Conservation (phyloP, 2,329 filamentous ascomycete genomes). For the Pseudopithomyces maydicus region DNA sequence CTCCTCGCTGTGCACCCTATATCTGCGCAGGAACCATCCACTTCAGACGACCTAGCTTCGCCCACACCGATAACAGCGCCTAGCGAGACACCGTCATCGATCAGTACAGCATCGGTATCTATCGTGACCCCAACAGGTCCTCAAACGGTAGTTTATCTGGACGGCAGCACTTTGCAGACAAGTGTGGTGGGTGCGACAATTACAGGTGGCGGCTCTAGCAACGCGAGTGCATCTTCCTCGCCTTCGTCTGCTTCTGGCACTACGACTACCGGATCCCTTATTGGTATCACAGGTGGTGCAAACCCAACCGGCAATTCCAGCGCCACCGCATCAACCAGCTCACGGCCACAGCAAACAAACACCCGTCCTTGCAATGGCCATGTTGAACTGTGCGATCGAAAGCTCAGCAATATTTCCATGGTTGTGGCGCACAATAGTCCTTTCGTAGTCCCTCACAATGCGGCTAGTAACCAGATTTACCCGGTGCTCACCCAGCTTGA, state of each 20-base stretch:
- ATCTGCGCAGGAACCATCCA: background rate
- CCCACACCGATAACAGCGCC: background rate
- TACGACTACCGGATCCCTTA: slow-evolving; percentile 17
- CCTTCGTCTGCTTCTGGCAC: slow-evolving; percentile 14
- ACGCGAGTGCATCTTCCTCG: background rate
- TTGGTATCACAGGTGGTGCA: slow-evolving; percentile 23
- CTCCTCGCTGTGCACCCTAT: background rate
- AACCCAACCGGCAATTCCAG: slow-evolving; percentile 11
- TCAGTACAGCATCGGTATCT: slow-evolving; percentile 10
- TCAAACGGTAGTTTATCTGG: background rate
- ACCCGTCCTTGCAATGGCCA: slow-evolving; percentile 42
- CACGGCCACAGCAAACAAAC: slow-evolving; percentile 25
- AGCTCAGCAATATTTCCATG: slow-evolving; percentile 42
- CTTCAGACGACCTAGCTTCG: slow-evolving; percentile 1
- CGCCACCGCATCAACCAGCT: slow-evolving; percentile 14
- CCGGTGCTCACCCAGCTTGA: slow-evolving; percentile 36
- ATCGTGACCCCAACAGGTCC: background rate
- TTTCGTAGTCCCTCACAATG: slow-evolving; percentile 35
- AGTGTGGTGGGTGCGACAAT: slow-evolving; percentile 1
- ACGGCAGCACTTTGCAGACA: slow-evolving; percentile 1
- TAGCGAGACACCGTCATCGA: background rate
- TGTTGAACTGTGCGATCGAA: slow-evolving; percentile 39
- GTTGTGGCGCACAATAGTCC: slow-evolving; percentile 45
- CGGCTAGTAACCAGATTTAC: slow-evolving; percentile 39
- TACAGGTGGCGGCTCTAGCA: background rate